phyloP scores from a whole-genome alignment of 23 red algal genomes.

The Gracilaria caudata region DNA sequence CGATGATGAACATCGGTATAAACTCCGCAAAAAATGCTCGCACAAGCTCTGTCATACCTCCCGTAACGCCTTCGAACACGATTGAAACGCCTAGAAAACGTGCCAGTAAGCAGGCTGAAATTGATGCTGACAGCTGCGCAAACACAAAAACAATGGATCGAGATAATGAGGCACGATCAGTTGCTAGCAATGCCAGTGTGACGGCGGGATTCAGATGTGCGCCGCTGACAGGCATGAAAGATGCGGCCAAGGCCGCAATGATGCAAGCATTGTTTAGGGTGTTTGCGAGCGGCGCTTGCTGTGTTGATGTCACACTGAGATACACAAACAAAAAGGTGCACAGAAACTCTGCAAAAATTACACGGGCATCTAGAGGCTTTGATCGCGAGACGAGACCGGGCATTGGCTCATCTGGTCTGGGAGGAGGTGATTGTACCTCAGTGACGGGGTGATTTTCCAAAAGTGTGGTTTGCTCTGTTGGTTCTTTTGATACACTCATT shows the following conservation, averaged over 20 bases:
- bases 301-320: constrained; percentile 56
- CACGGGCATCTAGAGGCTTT: constrained; percentile 29
- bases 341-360: constrained; percentile 62
- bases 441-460: neutral
- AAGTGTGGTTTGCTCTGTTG: constrained; percentile 21
- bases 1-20: constrained; percentile 73
- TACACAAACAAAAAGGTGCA: constrained; percentile 71
- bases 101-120: constrained; percentile 46
- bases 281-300: constrained; percentile 27
- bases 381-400: constrained; percentile 16
- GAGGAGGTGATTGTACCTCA: neutral
- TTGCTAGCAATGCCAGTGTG: constrained; percentile 50
- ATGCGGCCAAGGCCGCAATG: constrained; percentile 55
- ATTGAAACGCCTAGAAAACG: constrained; percentile 26
- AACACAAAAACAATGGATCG: constrained; percentile 42
- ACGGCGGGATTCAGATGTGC: constrained; percentile 69
- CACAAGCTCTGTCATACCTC: constrained; percentile 10
- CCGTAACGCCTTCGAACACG: constrained; percentile 33
- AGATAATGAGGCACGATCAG: constrained; percentile 35
- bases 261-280: constrained; percentile 47
- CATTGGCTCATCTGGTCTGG: neutral
- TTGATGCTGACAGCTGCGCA: constrained; percentile 50
- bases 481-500: neutral
- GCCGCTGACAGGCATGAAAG: constrained; percentile 64
- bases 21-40: constrained; percentile 63